These are phyloP conservation scores for Aureobasidium vineae DNA, from an alignment of 2,329 filamentous ascomycete genomes.

Conservation along the genomic window DNA sequence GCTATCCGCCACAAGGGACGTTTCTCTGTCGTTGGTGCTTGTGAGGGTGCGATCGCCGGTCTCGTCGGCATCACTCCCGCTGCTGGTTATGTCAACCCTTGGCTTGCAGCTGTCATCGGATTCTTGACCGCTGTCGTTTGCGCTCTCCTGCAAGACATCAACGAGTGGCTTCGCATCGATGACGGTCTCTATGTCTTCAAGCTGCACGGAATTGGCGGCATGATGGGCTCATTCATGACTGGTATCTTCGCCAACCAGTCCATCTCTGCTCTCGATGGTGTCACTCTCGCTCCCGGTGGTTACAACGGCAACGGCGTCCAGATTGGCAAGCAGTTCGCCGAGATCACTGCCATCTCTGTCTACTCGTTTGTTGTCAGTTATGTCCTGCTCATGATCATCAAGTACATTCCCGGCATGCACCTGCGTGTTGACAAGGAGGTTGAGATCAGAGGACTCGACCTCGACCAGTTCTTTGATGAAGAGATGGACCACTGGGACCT, in stretches of 20 bases:
- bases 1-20: slow-evolving; percentile 53
- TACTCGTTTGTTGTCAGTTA: slow-evolving; percentile 56
- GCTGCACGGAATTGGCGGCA: slow-evolving; percentile 58
- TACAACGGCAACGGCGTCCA: slow-evolving; percentile 58
- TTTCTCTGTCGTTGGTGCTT: slow-evolving; percentile 57
- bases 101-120: slow-evolving; percentile 57
- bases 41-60: slow-evolving; percentile 58
- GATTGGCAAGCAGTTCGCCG: slow-evolving; percentile 56
- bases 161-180: slow-evolving; percentile 56
- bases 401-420: slow-evolving; percentile 55
- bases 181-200: slow-evolving; percentile 62
- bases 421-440: slow-evolving; percentile 55
- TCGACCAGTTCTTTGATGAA: slow-evolving; percentile 57
- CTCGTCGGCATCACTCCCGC: slow-evolving; percentile 50
- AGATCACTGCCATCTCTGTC: slow-evolving; percentile 53
- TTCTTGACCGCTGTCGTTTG: slow-evolving; percentile 56
- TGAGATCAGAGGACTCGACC: slow-evolving; percentile 56
- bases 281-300: slow-evolving; percentile 48
- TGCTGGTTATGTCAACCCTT: slow-evolving; percentile 49
- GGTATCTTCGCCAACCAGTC: slow-evolving; percentile 56
- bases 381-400: slow-evolving; percentile 53
- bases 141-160: slow-evolving; percentile 51
- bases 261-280: slow-evolving; percentile 52
- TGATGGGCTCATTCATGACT: slow-evolving; percentile 58
- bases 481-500: slow-evolving; percentile 47